These are phyloP conservation scores for Pseudomonodictys pantanalensis DNA, from an alignment of 495 filamentous ascomycete genomes.

Conservation along the genomic window DNA sequence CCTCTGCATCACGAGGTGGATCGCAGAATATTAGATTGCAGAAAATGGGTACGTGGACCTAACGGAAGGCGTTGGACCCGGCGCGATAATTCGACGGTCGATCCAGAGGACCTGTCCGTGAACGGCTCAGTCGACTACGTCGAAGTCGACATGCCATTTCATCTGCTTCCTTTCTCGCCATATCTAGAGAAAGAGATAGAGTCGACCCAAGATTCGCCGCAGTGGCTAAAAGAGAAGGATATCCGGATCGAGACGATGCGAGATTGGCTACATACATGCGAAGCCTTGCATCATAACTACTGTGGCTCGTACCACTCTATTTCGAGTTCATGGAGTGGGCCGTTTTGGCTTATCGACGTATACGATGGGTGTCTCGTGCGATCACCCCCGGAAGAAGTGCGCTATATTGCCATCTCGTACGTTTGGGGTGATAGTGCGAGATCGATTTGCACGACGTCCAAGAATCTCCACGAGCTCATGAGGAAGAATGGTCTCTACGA, in stretches of 20 bases:
- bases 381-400: neutral
- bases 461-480: neutral
- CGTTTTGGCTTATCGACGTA: neutral
- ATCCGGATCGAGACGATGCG: neutral
- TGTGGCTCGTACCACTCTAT: neutral
- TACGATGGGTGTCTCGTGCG: neutral
- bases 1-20: neutral
- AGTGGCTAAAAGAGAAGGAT: neutral
- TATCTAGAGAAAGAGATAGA: neutral
- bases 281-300: neutral
- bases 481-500: neutral
- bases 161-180: neutral
- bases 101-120: neutral
- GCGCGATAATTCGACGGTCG: neutral
- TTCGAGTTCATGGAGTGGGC: neutral
- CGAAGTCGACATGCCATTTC: neutral
- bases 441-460: neutral
- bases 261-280: neutral
- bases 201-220: neutral
- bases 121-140: neutral
- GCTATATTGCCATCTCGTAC: slow-evolving; percentile 1
- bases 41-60: neutral
- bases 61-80: neutral
- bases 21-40: neutral
- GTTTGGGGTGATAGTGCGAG: neutral